Base-by-base conservation (phyloP, 1,139 yeast species). In the Casaregolazyma suthepensis region DNA sequence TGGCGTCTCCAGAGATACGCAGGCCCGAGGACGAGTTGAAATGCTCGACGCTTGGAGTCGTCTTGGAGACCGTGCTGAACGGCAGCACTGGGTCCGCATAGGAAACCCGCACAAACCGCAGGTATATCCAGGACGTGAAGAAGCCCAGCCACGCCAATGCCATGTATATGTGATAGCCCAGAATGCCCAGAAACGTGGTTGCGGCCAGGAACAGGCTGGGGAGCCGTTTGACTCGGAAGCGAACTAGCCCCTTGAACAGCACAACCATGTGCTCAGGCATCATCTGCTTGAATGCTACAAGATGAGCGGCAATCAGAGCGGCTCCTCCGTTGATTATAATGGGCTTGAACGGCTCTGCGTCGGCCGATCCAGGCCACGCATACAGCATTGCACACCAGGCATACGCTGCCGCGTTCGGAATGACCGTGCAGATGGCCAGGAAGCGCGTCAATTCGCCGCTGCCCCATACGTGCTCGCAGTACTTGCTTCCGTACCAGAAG, bases 211-310 rank as follows among this genome's bases (percentile, higher is more conserved):
- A 68, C 7, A 84, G 72, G 59, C 87, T 80, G n/a, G 96, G 95
- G 45, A 88, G 68, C 57, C 88, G 85, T 68, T 87, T 63, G 52
- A 71, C 82, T 59, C 96, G 77, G 59, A 87, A 76, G 61, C 84
- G 81, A 53, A 87, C 69, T 20, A 77, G 65, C 0, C 89, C 84
- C 55, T 80, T 77, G 65, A 86, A 82, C 45, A 90, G 71, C 29
- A 81, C 80, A 51, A 89, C 78, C 54, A 87, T 84, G 65, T 89
- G 95, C 65, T 91, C 96, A 6, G 97, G 97, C 42, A 87, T 82
- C 61, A 88, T 73, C 68, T 91, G 97, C 68, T 88, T 90, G 67
- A 88, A 81, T 12, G 90, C 94, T 42, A 91, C 96, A 55, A 90
- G 72, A 61, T 87, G 85, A 2, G 89, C 93, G 63, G 87, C 75